Conservation (phyloP, 2,329 filamentous ascomycete genomes). For the Fusarium nygamai region DNA sequence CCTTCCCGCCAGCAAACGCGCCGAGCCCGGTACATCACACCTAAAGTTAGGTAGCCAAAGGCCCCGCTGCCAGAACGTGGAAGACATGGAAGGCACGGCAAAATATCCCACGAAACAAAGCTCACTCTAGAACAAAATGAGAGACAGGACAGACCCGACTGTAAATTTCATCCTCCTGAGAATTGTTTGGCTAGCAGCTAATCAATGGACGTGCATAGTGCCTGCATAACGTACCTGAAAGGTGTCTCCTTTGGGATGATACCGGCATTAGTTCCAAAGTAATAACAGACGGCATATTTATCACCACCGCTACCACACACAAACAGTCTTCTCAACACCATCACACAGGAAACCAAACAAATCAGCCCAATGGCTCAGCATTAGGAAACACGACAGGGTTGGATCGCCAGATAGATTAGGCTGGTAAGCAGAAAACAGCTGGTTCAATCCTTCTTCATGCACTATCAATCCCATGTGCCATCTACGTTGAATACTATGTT, state of each 20-base stretch:
- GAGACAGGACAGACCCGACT: neutral
- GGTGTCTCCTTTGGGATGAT: constrained; percentile 15
- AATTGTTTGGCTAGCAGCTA: neutral
- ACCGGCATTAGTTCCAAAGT: constrained; percentile 10
- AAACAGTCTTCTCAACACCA: neutral
- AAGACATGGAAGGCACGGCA: constrained; percentile 12
- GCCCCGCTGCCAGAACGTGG: constrained; percentile 22
- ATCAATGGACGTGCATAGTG: neutral
- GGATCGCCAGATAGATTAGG: neutral
- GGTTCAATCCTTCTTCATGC: constrained; percentile 24
- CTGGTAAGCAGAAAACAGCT: neutral
- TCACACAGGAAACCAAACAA: constrained; percentile 5
- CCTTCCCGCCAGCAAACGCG: constrained; percentile 1
- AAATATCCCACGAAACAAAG: constrained; percentile 39
- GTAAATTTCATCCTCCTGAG: constrained; percentile 6
- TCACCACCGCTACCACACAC: neutral
- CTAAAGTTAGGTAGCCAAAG: neutral
- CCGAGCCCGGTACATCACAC: neutral
- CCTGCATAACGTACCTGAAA: constrained; percentile 30
- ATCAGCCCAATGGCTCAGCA: neutral
- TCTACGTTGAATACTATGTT: neutral
- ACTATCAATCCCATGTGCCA: neutral
- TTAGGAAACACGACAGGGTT: neutral
- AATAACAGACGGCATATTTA: neutral
- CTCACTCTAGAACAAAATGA: neutral